Base-by-base conservation (phyloP, 1,284 basidiomycete genomes). In the Ceratobasidium papillatum region DNA sequence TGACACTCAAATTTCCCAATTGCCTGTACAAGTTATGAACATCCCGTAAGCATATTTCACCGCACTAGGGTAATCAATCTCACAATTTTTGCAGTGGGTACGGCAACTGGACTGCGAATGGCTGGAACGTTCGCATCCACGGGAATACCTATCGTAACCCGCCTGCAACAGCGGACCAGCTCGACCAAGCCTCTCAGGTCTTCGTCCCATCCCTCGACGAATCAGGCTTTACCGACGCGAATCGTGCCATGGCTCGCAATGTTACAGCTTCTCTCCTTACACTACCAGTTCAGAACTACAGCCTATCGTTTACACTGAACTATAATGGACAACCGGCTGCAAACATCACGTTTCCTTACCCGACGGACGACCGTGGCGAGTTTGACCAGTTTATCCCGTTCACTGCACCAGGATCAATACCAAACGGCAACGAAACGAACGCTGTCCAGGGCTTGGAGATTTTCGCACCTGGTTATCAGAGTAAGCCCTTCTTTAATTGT, bases 81-180 rank as follows among this genome's bases (percentile, higher is more conserved):
- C 4, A 41, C 41, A 25, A 56, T 69, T 36, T 7, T 2, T 49
- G 19, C 32, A 77, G 77, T 19, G 69, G 65, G 38, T 77, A 75
- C 41, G 77, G 65, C 27, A 77, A 77, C 38, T 77, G 76, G 76
- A 76, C 74, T 11, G 38, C 30, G 4, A 27, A 54, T n/a, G 75
- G 75, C 8, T 77, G 77, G 77, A 65, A 62, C 43, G 49, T 75
- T 12, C 77, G 77, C 14, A 63, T 77, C 17, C 77, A 77, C 32
- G 77, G 77, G 19, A 45, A 45, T 27, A 75, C 75, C 25, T 77
- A 77, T 45, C 72, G 65, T 19, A 62, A 66, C 27, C 76, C 76
- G 14, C 76, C 74, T 19, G 75, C 74, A 14, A 75, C 54, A 12
- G 59, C 75, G 14, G 63, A 73, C 5, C 52, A 65, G 36, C 52